These are phyloP conservation scores for Syncephalastrum monosporum DNA, from an alignment of 371 early-diverging fungal species.

Conservation along the genomic window DNA sequence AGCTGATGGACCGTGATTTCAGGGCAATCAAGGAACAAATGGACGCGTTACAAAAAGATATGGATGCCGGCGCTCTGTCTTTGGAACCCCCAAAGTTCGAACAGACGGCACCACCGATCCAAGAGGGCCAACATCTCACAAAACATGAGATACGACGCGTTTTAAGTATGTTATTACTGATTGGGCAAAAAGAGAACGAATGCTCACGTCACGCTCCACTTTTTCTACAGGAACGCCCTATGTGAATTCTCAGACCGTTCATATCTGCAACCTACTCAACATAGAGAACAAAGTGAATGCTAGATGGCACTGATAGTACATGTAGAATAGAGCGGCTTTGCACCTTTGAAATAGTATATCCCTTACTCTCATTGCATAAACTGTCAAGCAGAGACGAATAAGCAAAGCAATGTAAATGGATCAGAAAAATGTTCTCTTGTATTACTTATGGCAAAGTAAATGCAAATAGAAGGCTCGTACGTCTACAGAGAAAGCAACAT, in stretches of 20 bases:
- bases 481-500: too few relatives aligned
- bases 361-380: too few relatives aligned
- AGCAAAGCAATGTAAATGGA: too few relatives aligned
- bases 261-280: slow-evolving; percentile 58
- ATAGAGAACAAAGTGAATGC: slow-evolving; percentile 44
- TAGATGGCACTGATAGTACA: too few relatives aligned
- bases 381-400: too few relatives aligned
- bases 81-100: slow-evolving; percentile 70
- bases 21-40: slow-evolving; percentile 30
- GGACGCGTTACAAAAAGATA: slow-evolving; percentile 16
- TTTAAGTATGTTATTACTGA: background rate
- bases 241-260: slow-evolving; percentile 71
- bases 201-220: background rate
- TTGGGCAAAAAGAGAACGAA: background rate
- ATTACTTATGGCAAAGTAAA: too few relatives aligned
- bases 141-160: slow-evolving; percentile 32
- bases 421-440: too few relatives aligned
- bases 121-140: slow-evolving; percentile 10
- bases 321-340: too few relatives aligned
- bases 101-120: slow-evolving; percentile 43
- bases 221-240: slow-evolving; percentile 31
- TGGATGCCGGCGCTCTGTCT: slow-evolving; percentile 36
- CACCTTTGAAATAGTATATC: too few relatives aligned
- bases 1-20: background rate
- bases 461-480: too few relatives aligned